phyloP scores from a whole-genome alignment of 1,284 basidiomycete species.

The Ustilago trichophora region DNA sequence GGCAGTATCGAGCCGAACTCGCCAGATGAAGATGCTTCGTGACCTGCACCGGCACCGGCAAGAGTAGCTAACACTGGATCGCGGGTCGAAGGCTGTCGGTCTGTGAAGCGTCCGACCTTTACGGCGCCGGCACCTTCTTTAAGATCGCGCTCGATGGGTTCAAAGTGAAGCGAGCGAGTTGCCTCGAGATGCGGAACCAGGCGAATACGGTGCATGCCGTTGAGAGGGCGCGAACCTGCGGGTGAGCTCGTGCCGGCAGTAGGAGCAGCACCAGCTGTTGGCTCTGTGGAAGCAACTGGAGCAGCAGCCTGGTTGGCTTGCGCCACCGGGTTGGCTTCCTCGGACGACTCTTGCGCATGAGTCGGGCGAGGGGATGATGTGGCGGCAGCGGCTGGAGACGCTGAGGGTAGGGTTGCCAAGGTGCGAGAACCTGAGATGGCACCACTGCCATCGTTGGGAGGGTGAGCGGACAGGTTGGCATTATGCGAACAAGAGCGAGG shows the following conservation, averaged over 20 bases:
- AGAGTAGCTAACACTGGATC: constrained; percentile 13
- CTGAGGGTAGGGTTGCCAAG: constrained; percentile 9
- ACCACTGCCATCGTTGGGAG: constrained; percentile 2
- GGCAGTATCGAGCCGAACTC: constrained; percentile 14
- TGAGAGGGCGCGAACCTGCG: constrained; percentile 37
- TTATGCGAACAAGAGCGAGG: constrained; percentile 23
- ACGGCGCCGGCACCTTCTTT: constrained; percentile 71
- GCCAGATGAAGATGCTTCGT: constrained; percentile 7
- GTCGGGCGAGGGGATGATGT: constrained; percentile 2
- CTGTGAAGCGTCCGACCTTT: constrained; percentile 91
- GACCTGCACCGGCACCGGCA: constrained; percentile 1
- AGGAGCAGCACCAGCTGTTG: background rate
- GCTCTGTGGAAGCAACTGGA: constrained; percentile 7
- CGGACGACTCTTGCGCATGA: too few relatives aligned
- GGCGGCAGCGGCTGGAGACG: constrained; percentile 2
- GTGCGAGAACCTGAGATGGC: constrained; percentile 18
- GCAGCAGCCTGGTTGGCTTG: too few relatives aligned
- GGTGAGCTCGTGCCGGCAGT: constrained; percentile 3
- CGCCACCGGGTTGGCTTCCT: too few relatives aligned
- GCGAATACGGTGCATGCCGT: constrained; percentile 71
- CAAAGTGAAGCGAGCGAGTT: constrained; percentile 87
- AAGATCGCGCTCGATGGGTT: constrained; percentile 87
- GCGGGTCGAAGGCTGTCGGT: constrained; percentile 67
- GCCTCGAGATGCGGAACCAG: constrained; percentile 94
- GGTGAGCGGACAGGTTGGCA: background rate